Conservation (phyloP, 129 eudicot genomes). For the Flaveria linearis region DNA sequence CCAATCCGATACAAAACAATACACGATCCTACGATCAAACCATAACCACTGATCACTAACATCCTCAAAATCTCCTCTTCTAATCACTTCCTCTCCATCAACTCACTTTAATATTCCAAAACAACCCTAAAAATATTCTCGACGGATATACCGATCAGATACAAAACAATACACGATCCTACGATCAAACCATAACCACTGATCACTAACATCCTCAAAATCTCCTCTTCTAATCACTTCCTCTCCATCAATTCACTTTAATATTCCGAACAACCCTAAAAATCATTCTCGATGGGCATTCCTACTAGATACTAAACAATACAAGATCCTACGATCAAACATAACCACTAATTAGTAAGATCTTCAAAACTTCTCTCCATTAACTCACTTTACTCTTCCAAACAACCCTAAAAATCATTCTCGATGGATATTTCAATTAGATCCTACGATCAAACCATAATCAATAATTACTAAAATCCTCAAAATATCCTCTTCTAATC, state of each 20-base stretch:
- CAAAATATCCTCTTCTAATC: neutral
- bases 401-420: too few relatives aligned
- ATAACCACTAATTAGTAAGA: too few relatives aligned
- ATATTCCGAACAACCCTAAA: neutral
- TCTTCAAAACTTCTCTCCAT: too few relatives aligned
- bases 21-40: too few relatives aligned
- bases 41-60: neutral
- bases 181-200: neutral
- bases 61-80: neutral
- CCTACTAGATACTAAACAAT: too few relatives aligned
- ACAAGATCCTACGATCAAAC: too few relatives aligned
- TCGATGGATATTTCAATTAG: too few relatives aligned
- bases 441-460: neutral
- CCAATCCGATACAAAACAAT: neutral
- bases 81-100: neutral
- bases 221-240: neutral
- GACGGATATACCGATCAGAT: neutral
- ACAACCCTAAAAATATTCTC: slow-evolving; percentile 3
- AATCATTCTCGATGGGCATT: neutral
- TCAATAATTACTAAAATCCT: neutral
- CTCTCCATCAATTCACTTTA: neutral
- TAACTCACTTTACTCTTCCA: too few relatives aligned
- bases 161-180: neutral
- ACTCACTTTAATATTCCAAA: neutral
- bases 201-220: neutral